Conservation (phyloP, 305 asterid species). For the Fraxinus albicans region DNA sequence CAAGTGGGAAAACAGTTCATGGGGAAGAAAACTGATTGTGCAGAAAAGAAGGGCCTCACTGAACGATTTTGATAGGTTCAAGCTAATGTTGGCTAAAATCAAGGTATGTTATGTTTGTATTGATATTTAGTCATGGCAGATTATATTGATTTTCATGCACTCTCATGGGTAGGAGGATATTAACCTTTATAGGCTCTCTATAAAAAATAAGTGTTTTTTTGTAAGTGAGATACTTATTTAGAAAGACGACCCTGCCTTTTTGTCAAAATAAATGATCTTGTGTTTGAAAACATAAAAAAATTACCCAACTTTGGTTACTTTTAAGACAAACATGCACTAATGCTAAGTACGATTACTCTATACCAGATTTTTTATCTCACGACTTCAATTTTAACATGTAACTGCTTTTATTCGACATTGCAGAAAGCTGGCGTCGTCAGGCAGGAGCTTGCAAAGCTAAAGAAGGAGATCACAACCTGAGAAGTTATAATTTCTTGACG, state of each 20-base stretch:
- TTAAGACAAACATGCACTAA: too few relatives aligned
- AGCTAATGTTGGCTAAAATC: constrained; percentile 32
- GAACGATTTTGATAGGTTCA: too few relatives aligned
- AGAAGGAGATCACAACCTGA: constrained; percentile 54
- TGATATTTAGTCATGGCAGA: background rate
- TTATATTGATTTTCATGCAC: background rate
- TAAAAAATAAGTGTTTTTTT: too few relatives aligned
- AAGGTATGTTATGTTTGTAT: constrained; percentile 41
- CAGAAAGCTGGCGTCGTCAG: constrained; percentile 83
- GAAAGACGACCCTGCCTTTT: background rate
- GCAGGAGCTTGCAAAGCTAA: constrained; percentile 85
- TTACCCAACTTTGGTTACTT: too few relatives aligned
- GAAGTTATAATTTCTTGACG: constrained; percentile 16
- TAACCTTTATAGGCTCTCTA: background rate
- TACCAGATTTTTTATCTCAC: background rate
- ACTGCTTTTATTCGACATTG: constrained; percentile 6
- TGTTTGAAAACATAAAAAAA: too few relatives aligned
- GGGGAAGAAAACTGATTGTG: too few relatives aligned
- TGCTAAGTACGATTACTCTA: too few relatives aligned
- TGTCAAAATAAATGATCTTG: background rate
- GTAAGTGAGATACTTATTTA: too few relatives aligned
- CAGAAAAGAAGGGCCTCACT: too few relatives aligned
- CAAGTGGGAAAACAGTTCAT: too few relatives aligned
- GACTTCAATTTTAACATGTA: background rate
- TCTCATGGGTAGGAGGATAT: background rate